A percentile compares a stretch with the other conserved stretches of the same genome.
Evolutionary conservation across 1,284 basidiomycete species (phyloP).

Genomic region (Microbotryomycetes sp.): DNA sequence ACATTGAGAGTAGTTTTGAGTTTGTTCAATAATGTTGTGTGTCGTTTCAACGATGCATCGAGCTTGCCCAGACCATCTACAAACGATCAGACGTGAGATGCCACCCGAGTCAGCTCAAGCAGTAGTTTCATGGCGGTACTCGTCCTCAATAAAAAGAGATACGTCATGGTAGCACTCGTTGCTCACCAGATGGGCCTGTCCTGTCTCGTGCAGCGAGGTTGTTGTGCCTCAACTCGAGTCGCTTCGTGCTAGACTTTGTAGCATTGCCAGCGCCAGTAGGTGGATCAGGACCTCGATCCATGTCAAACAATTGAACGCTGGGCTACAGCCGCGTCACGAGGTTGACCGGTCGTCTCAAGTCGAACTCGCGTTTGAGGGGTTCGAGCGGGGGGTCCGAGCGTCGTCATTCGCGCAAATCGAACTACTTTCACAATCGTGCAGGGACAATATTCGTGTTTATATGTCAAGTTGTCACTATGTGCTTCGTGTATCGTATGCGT

Average conservation of each 20-base stretch:
- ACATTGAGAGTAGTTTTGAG: conserved; percentile 68
- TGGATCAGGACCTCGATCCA: background rate
- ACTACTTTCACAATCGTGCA: too few species aligned
- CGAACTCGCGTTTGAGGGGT: too few species aligned
- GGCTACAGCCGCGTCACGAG: too few species aligned
- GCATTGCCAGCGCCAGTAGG: background rate
- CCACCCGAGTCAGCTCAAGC: background rate
- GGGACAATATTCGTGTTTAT: too few species aligned
- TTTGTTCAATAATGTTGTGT: conserved; percentile 86
- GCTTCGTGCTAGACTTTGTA: background rate
- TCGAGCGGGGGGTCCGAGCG: too few species aligned
- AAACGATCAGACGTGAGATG: too few species aligned
- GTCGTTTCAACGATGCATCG: conserved; percentile 87
- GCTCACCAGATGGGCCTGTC: background rate
- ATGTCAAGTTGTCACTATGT: too few species aligned
- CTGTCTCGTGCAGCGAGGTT: conserved; percentile 20
- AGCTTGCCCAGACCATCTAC: conserved; percentile 41
- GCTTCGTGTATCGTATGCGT: too few species aligned
- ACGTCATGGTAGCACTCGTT: background rate
- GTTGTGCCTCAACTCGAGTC: conserved; percentile 10
- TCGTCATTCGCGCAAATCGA: too few species aligned
- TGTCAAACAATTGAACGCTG: too few species aligned
- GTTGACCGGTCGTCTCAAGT: too few species aligned
- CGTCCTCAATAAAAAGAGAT: background rate
- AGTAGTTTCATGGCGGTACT: background rate